These are phyloP conservation scores for Isoetes taiwanensis DNA, from an alignment of 75 land plant species.

Conservation along the genomic window DNA sequence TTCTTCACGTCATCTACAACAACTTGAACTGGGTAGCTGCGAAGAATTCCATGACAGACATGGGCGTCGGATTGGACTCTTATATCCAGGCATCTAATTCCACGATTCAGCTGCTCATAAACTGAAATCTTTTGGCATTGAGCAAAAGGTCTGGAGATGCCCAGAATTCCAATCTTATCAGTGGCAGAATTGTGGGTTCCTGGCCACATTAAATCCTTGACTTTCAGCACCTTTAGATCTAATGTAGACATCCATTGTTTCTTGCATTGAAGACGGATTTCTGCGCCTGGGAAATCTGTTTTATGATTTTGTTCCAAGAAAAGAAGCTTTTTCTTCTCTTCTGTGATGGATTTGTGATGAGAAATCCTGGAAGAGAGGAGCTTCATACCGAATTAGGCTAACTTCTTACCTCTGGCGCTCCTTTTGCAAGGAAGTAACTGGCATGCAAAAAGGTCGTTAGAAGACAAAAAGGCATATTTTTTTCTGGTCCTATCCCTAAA, in stretches of 20 bases:
- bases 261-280: constrained; percentile 37
- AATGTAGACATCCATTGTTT: constrained; percentile 71
- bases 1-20: constrained; percentile 55
- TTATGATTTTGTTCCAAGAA: neutral
- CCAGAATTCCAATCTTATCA: constrained; percentile 56
- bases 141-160: constrained; percentile 63
- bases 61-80: constrained; percentile 45
- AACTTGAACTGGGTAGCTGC: constrained; percentile 53
- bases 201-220: constrained; percentile 71
- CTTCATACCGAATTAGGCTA: no score
- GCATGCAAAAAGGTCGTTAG: no score
- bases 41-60: constrained; percentile 73
- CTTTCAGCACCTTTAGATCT: constrained; percentile 20
- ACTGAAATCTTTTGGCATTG: constrained; percentile 77
- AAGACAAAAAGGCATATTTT: no score
- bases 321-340: neutral
- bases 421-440: no score
- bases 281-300: constrained; percentile 49
- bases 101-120: constrained; percentile 50
- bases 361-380: no score
- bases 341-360: neutral
- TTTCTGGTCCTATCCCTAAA: no score
- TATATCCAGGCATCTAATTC: constrained; percentile 58
- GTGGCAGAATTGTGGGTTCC: constrained; percentile 97
- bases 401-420: no score